Evolutionary conservation across 2,329 filamentous ascomycete genomes (phyloP), one percentile per base, ranked within the genome.

Genomic region (Aspergillus texensis): DNA sequence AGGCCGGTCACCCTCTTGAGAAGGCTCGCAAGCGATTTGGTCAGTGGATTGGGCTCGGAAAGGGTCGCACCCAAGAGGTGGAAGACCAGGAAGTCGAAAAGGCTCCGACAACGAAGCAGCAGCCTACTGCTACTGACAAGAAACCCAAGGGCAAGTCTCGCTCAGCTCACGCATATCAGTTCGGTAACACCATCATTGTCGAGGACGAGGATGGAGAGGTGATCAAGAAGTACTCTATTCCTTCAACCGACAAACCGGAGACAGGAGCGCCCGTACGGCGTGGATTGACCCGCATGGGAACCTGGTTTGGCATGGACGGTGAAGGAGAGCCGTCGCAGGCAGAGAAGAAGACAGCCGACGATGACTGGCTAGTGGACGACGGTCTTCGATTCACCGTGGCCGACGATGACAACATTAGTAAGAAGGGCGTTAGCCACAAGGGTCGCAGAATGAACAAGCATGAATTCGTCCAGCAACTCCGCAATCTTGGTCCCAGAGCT

Each of bases 101-200:
- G 45, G 32, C 55, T 43, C 30, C 67, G 2, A 62, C 67, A 43
- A 62, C 72, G 62, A 66, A 69, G 19, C 64, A 69, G 28, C 53
- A 65, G 6, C 67, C 62, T 34, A 71, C 63, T 8, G 54, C 64
- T 8, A 54, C 66, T 16, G 63, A 63, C n/a, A 74, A 74, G 60
- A 65, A 68, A 34, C 55, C 70, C 16, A 68, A 71, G 62, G 56
- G 67, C 57, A 78, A 80, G 34, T 72, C 78, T 62, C 87, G 86
- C 32, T 87, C 88, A 50, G 88, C 88, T 43, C 85, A 88, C 63
- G 88, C 88, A 1, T 90, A 89, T 70, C 88, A 89, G 65, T 89
- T 89, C 68, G 88, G 88, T 58, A 89, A 89, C 69, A 90, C 88
- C n/a, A 88, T 90, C 68, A 90, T 90, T 72, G 86, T 90, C 19